These are phyloP conservation scores for Eleusine coracana DNA, from an alignment of 176 grass and related monocot genomes.

Conservation along the genomic window DNA sequence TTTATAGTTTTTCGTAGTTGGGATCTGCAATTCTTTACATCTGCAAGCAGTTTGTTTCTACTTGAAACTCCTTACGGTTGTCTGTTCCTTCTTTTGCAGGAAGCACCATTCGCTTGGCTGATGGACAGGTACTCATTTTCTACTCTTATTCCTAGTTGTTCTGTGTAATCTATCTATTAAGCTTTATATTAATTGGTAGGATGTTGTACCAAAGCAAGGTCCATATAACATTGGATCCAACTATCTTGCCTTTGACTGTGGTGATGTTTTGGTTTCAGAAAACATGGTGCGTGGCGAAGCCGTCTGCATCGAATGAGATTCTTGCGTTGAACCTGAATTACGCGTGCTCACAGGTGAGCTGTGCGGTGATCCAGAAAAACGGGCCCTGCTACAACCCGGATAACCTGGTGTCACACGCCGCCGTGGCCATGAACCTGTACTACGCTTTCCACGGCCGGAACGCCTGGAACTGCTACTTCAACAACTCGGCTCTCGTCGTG, in stretches of 20 bases:
- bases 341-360: slow-evolving; percentile 75
- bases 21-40: not conserved
- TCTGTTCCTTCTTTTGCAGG: not conserved
- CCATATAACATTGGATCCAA: no score
- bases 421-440: slow-evolving; percentile 96
- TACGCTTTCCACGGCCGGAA: slow-evolving; percentile 68
- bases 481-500: slow-evolving; percentile 61
- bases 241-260: not conserved
- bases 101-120: slow-evolving; percentile 28
- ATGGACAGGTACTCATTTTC: slow-evolving; percentile 42
- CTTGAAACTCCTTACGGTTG: not conserved
- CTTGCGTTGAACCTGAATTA: slow-evolving; percentile 68
- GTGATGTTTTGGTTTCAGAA: slow-evolving; percentile 43
- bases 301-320: slow-evolving; percentile 56
- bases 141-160: not conserved
- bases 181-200: not conserved
- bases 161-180: not conserved
- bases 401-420: slow-evolving; percentile 66
- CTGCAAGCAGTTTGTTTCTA: not conserved
- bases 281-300: slow-evolving; percentile 91
- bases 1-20: not conserved
- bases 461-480: slow-evolving; percentile 83
- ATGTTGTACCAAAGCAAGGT: no score
- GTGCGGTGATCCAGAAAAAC: slow-evolving; percentile 59
- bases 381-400: slow-evolving; percentile 68